Evolutionary conservation across 495 filamentous ascomycete species (phyloP).

Genomic region (Jackrogersella minutella): DNA sequence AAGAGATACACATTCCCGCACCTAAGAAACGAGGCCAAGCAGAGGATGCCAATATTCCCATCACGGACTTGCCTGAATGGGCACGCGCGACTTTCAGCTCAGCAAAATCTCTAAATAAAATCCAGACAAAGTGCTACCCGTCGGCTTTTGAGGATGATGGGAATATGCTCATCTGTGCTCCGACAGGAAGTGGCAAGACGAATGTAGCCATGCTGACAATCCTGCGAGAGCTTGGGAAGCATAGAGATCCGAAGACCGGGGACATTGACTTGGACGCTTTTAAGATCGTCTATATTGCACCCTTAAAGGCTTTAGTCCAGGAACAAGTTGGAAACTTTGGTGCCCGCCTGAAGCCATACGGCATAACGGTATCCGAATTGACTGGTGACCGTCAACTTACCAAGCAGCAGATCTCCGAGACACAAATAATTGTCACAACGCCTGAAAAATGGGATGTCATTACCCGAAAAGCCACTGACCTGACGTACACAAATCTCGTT

Average conservation of each 20-base stretch:
- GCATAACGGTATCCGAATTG: conserved; percentile 89
- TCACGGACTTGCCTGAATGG: conserved; percentile 92
- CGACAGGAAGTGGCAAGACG: conserved; percentile 97
- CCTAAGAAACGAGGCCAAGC: conserved; percentile 84
- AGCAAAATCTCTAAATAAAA: conserved; percentile 82
- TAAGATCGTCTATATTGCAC: conserved; percentile 96
- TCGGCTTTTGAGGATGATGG: conserved; percentile 93
- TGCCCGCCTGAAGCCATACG: conserved; percentile 86
- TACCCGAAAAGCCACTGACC: conserved; percentile 95
- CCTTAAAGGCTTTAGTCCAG: conserved; percentile 92
- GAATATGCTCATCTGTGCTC: conserved; percentile 97
- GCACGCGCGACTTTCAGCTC: conserved; percentile 84
- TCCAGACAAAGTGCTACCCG: conserved; percentile 92
- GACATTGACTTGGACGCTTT: conserved; percentile 95
- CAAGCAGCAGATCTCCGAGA: conserved; percentile 97
- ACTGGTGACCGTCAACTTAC: conserved; percentile 98
- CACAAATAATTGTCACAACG: conserved; percentile 97
- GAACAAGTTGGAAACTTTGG: conserved; percentile 98
- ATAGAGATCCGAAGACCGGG: conserved; percentile 83
- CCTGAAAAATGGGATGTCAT: conserved; percentile 99
- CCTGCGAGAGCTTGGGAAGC: conserved; percentile 94
- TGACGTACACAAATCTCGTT: conserved; percentile 96
- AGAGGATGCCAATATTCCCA: conserved; percentile 79
- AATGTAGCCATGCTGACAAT: conserved; percentile 99
- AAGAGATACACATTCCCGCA: conserved; percentile 95